A percentile compares a stretch with the other conserved stretches of the same genome.
phyloP scores from a whole-genome alignment of 2,329 filamentous ascomycete species.

The Thelonectria rubi region DNA sequence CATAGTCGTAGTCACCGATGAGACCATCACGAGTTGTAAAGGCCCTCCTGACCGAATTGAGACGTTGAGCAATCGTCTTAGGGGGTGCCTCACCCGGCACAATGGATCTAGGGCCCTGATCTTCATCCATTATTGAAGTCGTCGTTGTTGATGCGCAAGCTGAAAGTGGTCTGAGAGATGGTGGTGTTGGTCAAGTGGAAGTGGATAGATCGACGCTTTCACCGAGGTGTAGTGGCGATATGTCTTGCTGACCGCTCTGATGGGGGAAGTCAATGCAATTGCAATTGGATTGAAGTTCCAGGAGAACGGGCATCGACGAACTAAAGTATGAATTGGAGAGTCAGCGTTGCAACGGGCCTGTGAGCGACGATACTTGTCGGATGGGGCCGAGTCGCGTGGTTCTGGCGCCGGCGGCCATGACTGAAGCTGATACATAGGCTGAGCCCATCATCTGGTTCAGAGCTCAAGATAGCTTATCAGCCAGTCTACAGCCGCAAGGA shows the following conservation, averaged over 20 bases:
- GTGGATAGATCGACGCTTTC: not conserved
- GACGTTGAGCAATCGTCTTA: conserved; percentile 43
- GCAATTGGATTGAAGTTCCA: not conserved
- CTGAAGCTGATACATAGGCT: conserved; percentile 32
- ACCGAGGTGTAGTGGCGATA: conserved; percentile 11
- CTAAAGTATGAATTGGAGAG: conserved; percentile 25
- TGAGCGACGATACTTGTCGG: conserved; percentile 21
- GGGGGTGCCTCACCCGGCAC: conserved; percentile 50
- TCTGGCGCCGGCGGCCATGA: conserved; percentile 31
- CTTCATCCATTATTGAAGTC: conserved; percentile 60
- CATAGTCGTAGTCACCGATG: conserved; percentile 89
- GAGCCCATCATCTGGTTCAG: conserved; percentile 28
- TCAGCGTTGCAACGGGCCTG: conserved; percentile 18
- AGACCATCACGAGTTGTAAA: conserved; percentile 74
- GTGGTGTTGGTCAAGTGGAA: conserved; percentile 1
- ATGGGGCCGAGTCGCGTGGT: conserved; percentile 33
- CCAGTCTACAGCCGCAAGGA: conserved; percentile 19
- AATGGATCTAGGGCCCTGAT: conserved; percentile 62
- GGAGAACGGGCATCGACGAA: conserved; percentile 15
- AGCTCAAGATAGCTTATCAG: conserved; percentile 43
- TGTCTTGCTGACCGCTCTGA: not conserved
- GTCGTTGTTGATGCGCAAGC: conserved; percentile 21
- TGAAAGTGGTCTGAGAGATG: conserved; percentile 17
- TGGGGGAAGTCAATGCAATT: conserved; percentile 3
- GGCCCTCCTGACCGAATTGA: conserved; percentile 46